These are phyloP conservation scores for Chalara sp. DNA, from an alignment of 2,329 filamentous ascomycete genomes.

Conservation along the genomic window DNA sequence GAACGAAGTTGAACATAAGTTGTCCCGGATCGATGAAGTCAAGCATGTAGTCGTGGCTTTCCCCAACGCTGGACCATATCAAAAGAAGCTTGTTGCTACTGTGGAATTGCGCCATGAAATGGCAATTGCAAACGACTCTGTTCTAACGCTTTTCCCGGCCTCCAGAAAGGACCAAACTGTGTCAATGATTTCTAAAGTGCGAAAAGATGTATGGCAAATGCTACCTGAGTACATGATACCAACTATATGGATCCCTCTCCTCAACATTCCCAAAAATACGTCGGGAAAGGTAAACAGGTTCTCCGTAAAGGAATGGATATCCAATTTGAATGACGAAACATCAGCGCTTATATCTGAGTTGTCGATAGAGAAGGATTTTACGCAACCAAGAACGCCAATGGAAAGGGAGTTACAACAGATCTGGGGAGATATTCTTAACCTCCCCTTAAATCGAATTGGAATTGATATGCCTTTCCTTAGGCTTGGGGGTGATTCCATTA, in stretches of 20 bases:
- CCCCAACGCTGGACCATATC: not conserved
- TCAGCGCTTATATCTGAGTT: not conserved
- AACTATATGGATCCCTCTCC: not conserved
- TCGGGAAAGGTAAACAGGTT: not conserved
- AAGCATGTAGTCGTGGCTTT: not conserved
- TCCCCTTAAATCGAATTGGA: not conserved
- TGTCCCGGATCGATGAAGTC: not conserved
- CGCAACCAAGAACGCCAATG: not conserved
- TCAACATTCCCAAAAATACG: not conserved
- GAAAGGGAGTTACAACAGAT: not conserved
- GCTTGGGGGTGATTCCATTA: not conserved
- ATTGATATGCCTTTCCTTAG: not conserved
- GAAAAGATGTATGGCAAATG: not conserved
- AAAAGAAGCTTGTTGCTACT: not conserved
- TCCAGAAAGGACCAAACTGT: not conserved
- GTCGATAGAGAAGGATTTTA: not conserved
- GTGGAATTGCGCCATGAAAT: too few relatives aligned
- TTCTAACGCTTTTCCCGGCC: not conserved
- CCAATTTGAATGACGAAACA: too few relatives aligned
- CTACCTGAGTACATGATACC: not conserved
- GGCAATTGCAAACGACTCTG: not conserved
- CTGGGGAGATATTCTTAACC: not conserved
- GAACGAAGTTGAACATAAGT: conserved; percentile 44
- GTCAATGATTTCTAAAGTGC: not conserved
- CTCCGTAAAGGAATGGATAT: not conserved